phyloP scores from a whole-genome alignment of 2,329 filamentous ascomycete species.

The Claviceps digitariae region DNA sequence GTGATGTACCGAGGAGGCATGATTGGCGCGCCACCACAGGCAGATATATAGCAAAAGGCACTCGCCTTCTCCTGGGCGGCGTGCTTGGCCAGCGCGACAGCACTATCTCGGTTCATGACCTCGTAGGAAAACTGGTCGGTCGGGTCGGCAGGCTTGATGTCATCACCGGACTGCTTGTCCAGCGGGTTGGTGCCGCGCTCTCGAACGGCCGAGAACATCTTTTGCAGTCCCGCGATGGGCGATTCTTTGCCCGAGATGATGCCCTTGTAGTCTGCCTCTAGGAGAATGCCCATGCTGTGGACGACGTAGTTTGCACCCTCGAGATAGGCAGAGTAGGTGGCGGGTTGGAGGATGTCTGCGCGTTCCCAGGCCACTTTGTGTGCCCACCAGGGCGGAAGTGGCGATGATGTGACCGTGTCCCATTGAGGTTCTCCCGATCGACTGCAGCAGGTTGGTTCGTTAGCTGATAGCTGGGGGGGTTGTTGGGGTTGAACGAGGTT shows the following conservation, averaged over 20 bases:
- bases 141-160: conserved; percentile 50
- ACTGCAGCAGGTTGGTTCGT: conserved; percentile 30
- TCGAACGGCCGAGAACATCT: conserved; percentile 60
- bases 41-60: conserved; percentile 79
- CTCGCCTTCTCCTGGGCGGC: conserved; percentile 49
- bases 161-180: conserved; percentile 42
- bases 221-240: conserved; percentile 61
- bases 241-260: conserved; percentile 74
- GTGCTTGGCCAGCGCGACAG: conserved; percentile 70
- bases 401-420: conserved; percentile 61
- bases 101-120: conserved; percentile 88
- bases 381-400: conserved; percentile 65
- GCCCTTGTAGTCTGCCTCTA: conserved; percentile 97
- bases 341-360: conserved; percentile 74
- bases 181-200: conserved; percentile 57
- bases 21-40: conserved; percentile 71
- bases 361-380: conserved; percentile 74
- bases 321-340: conserved; percentile 65
- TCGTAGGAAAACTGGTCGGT: conserved; percentile 84
- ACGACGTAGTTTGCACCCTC: conserved; percentile 72
- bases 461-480: not conserved
- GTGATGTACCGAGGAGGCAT: conserved; percentile 75
- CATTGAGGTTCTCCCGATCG: conserved; percentile 84
- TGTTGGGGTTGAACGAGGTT: too few species aligned
- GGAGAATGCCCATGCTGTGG: conserved; percentile 88